These are phyloP conservation scores for Apiosordaria backusii DNA, from an alignment of 495 filamentous ascomycete species.

Conservation along the genomic window DNA sequence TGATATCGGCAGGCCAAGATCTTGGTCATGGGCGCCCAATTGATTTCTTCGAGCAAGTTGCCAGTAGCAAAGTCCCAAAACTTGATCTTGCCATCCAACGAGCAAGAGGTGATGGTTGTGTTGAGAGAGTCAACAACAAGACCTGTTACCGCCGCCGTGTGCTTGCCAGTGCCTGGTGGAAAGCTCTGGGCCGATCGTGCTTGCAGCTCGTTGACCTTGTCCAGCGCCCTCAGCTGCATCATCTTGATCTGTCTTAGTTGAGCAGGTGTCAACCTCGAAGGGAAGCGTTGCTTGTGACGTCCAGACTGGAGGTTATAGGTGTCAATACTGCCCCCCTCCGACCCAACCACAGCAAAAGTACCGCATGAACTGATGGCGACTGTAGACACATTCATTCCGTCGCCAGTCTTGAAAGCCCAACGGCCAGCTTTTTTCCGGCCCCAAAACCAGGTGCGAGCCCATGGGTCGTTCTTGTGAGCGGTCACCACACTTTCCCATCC, in stretches of 20 bases:
- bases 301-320: slow-evolving; percentile 98
- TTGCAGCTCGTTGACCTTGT: slow-evolving; percentile 48
- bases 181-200: slow-evolving; percentile 38
- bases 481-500: slow-evolving; percentile 98
- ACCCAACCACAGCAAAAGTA: slow-evolving; percentile 90
- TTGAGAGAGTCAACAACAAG: slow-evolving; percentile 82
- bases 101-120: slow-evolving; percentile 74
- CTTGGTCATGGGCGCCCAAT: slow-evolving; percentile 79
- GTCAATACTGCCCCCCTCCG: slow-evolving; percentile 73
- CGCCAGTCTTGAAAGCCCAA: slow-evolving; percentile 86
- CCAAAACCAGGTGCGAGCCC: slow-evolving; percentile 96
- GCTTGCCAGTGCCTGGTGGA: slow-evolving; percentile 55
- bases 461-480: slow-evolving; percentile 81
- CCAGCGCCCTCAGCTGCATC: slow-evolving; percentile 48
- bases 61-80: slow-evolving; percentile 94
- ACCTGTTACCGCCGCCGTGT: slow-evolving; percentile 80
- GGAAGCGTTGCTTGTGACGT: slow-evolving; percentile 77
- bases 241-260: slow-evolving; percentile 61
- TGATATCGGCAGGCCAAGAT: slow-evolving; percentile 76
- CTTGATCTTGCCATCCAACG: slow-evolving; percentile 91
- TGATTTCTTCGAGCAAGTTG: slow-evolving; percentile 70
- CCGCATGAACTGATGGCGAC: slow-evolving; percentile 88
- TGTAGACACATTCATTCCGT: slow-evolving; percentile 78
- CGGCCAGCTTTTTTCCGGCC: slow-evolving; percentile 86
- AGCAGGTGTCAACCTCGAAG: slow-evolving; percentile 60